Percentiles rank a stretch among this genome's conserved stretches.
Conservation (phyloP, 441 rosid genomes). For the Theobroma grandiflorum region DNA sequence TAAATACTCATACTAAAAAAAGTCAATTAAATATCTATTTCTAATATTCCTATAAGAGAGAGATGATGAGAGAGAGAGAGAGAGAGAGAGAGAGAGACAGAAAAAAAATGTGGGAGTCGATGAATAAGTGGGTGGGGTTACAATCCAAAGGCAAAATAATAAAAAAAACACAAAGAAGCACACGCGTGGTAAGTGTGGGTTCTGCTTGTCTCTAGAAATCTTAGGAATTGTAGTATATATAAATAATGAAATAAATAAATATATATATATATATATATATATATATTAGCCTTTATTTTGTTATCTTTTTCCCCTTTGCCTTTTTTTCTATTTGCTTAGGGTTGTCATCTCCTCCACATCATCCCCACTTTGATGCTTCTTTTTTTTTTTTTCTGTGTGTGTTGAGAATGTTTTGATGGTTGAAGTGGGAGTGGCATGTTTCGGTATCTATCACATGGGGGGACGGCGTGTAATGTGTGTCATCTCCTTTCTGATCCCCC, state of each 20-base stretch:
- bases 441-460: slow-evolving; percentile 19
- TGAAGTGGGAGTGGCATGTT: neutral
- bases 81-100: neutral
- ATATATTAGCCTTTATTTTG: neutral
- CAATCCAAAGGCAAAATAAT: neutral
- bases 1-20: too few relatives aligned
- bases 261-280: neutral
- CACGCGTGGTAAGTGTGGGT: slow-evolving; percentile 12
- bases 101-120: neutral
- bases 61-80: neutral
- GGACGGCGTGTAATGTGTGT: neutral
- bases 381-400: neutral
- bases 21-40: neutral
- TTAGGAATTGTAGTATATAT: neutral
- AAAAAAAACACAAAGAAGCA: slow-evolving; percentile 6
- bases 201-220: neutral
- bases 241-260: too few relatives aligned
- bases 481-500: too few relatives aligned
- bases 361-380: slow-evolving; percentile 11
- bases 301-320: neutral
- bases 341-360: slow-evolving; percentile 14
- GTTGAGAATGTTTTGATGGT: neutral
- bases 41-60: neutral
- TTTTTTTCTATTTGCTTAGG: neutral
- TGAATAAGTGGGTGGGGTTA: slow-evolving; percentile 20